These are phyloP conservation scores for Vicia sativa DNA, from an alignment of 306 rosid species.

Conservation along the genomic window DNA sequence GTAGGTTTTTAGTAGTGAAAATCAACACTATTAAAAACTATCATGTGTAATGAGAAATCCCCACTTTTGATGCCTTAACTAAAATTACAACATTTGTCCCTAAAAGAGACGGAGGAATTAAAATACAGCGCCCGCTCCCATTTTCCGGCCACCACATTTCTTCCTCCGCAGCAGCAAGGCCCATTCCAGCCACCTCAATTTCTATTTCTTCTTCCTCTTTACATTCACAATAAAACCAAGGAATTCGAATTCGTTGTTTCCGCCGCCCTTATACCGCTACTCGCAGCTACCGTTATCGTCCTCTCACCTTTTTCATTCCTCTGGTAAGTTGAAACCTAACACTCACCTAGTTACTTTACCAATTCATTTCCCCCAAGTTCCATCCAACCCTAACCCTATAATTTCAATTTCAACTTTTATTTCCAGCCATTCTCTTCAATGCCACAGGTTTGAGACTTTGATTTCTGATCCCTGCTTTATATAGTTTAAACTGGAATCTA, in stretches of 20 bases:
- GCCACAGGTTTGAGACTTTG: neutral
- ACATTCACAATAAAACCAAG: neutral
- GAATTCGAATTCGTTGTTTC: neutral
- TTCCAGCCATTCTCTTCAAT: too few species aligned
- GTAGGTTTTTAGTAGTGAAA: too few species aligned
- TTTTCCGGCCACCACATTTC: too few species aligned
- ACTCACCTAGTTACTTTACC: neutral
- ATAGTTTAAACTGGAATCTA: conserved; percentile 27
- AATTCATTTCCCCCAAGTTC: neutral
- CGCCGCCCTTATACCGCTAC: neutral
- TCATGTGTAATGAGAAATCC: too few species aligned
- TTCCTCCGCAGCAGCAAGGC: too few species aligned
- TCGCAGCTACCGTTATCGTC: neutral
- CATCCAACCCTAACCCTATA: neutral
- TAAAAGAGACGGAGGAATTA: too few species aligned
- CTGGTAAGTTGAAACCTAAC: neutral
- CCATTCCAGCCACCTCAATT: too few species aligned
- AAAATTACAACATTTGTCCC: too few species aligned
- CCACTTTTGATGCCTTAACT: too few species aligned
- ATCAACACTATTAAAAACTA: too few species aligned
- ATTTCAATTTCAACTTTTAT: neutral
- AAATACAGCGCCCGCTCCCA: too few species aligned
- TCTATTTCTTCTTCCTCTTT: too few species aligned
- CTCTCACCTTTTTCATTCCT: neutral
- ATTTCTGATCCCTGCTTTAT: neutral